Evolutionary conservation across 495 filamentous ascomycete species (phyloP), one percentile per base, ranked within the genome.

Genomic region (Alectoria sarmentosa): DNA sequence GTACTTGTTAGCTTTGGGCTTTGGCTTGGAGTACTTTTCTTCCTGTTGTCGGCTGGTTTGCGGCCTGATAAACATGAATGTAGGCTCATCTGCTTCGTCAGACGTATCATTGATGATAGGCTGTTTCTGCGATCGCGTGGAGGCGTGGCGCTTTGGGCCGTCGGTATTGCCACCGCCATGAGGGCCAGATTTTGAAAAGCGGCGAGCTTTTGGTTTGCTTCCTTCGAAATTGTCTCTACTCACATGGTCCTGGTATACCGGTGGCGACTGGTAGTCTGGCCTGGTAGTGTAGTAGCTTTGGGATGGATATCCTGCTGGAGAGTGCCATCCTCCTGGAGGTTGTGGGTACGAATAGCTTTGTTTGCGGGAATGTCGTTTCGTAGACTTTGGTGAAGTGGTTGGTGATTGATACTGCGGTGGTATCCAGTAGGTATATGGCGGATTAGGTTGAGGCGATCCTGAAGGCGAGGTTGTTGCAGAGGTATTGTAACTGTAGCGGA

Each of bases 191-290:
- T 71, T 76, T 72, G 76, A 76, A 69, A 57, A 72, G 71, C 68
- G 76, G 62, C 68, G 75, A 69, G 70, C 42, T 58, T 68, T 73
- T 60, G 63, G 60, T 67, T 63, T 70, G 67, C 48, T 70, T 69
- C 70, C 73, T 72, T 75, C 74, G 74, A 76, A 75, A 78, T 76
- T 71, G 76, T 77, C 78, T 34, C 30, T 79, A 83, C 81, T 83
- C 82, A 83, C 81, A 83, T 78, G 74, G 71, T 82, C 79, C 79
- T 82, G 77, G 78, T 82, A 77, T 71, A 77, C 60, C 48, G 66
- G 74, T 67, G 80, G 77, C 65, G 77, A 74, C 71, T 73, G 73
- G 73, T 79, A 79, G 62, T 82, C 77, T 64, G 79, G 80, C 68
- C 74, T 73, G 46, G 77, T 66, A 52, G 79, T 76, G 70, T 82